Percentiles rank a stretch among this genome's conserved stretches.
Conservation (phyloP, 768 basidiomycete genomes). For the Leccinellum rugosiceps region DNA sequence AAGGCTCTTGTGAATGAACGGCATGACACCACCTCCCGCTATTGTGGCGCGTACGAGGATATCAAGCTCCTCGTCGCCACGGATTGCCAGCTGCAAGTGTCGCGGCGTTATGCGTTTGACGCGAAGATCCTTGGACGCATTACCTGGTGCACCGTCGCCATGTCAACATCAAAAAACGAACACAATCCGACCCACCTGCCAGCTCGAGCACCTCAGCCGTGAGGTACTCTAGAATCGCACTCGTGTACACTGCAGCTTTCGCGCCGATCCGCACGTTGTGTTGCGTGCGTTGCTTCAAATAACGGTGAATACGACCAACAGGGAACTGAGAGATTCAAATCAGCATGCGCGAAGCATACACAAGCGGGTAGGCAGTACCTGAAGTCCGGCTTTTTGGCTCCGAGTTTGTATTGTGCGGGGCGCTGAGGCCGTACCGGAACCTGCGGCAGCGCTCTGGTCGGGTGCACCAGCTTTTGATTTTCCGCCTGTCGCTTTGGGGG, state of each 20-base stretch:
- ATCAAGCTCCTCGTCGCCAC: constrained; percentile 97
- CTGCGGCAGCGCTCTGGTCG: constrained; percentile 16
- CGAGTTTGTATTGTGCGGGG: constrained; percentile 54
- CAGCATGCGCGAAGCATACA: neutral
- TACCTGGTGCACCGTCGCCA: constrained; percentile 48
- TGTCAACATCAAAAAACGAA: neutral
- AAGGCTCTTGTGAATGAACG: constrained; percentile 85
- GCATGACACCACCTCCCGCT: constrained; percentile 83
- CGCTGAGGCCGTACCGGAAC: constrained; percentile 32
- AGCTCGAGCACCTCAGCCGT: constrained; percentile 96
- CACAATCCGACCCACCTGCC: constrained; percentile 58
- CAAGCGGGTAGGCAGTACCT: constrained; percentile 45
- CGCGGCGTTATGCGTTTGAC: constrained; percentile 97
- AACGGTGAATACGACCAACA: constrained; percentile 96
- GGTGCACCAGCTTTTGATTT: constrained; percentile 54
- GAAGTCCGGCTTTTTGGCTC: constrained; percentile 84
- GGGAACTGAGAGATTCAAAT: constrained; percentile 62
- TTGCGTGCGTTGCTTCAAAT: constrained; percentile 87
- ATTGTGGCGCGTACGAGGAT: constrained; percentile 92
- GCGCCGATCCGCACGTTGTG: constrained; percentile 95
- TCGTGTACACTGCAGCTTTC: constrained; percentile 97
- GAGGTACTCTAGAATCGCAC: constrained; percentile 92
- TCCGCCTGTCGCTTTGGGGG: constrained; percentile 56
- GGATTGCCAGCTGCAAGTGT: constrained; percentile 93
- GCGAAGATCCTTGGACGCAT: constrained; percentile 95